Conservation (phyloP, 805 yeast genomes). For the Scheffersomyces amazonensis region DNA sequence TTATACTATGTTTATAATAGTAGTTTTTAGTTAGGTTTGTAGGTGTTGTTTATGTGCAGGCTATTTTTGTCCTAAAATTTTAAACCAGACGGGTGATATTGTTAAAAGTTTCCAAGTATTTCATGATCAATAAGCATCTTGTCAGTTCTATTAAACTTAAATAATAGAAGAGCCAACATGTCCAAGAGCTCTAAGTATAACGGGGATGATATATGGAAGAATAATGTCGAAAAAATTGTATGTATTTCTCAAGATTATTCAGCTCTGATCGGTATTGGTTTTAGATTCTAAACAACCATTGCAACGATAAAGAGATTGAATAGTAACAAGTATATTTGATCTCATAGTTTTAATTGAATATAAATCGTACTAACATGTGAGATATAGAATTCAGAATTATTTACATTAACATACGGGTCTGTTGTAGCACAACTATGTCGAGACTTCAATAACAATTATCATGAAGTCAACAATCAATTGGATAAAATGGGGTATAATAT, state of each 20-base stretch:
- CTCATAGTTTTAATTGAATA: background rate
- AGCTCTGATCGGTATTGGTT: too few species aligned
- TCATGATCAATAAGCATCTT: too few species aligned
- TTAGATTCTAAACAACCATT: background rate
- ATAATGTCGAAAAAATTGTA: conserved; percentile 78
- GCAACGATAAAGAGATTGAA: background rate
- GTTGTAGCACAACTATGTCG: conserved; percentile 87
- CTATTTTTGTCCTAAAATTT: too few species aligned
- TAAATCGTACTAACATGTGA: conserved; percentile 8
- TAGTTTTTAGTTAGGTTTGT: too few species aligned
- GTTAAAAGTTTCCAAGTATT: too few species aligned
- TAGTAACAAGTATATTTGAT: background rate
- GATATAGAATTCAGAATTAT: conserved; percentile 84
- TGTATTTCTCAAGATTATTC: conserved; percentile 32
- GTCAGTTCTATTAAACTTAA: too few species aligned
- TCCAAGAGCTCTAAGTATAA: conserved; percentile 27
- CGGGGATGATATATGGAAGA: conserved; percentile 93
- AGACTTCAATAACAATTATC: conserved; percentile 74
- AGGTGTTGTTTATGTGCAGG: too few species aligned
- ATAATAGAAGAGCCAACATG: too few species aligned
- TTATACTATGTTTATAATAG: too few species aligned
- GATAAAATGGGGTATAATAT: conserved; percentile 95
- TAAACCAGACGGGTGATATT: too few species aligned
- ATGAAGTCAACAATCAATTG: conserved; percentile 76
- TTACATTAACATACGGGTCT: conserved; percentile 93